Base-by-base conservation (phyloP, 495 filamentous ascomycete species). In the Penicillium coprophilum region DNA sequence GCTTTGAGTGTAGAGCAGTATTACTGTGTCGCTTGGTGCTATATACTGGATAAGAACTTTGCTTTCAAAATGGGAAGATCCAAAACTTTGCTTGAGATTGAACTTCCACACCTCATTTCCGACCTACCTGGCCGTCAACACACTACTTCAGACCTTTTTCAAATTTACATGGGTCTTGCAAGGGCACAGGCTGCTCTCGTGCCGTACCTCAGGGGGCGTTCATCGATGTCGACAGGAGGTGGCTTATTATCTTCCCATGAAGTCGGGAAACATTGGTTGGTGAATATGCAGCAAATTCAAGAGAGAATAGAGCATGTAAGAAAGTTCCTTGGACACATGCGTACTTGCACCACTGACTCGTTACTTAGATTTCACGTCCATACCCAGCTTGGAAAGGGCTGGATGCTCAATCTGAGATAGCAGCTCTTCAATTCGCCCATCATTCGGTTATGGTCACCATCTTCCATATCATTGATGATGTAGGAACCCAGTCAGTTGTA, bases 231-330 rank as follows among this genome's bases (percentile, higher is more conserved):
- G 13, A 15, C 32, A 34, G 32, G 12, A 34, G 32, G 13, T 34
- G 32, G 32, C 2, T 34, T 34, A 34, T 15, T 6, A 34, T 15
- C 32, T 34, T 34, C 32, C 13, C 32, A 34, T n/a, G 32, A 12
- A 34, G 15, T 34, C 12, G 12, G 32, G 5, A 15, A 34, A 7
- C 32, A 34, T 34, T 34, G 32, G 32, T 34, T 34, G 32, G 32
- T 15, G 32, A 34, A 34, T 34, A 34, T 34, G 32, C 32, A 15
- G 15, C 32, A 15, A 15, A 34, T 34, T 1, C 32, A 34, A 77
- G 32, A n/a, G 32, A 34, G 13, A 2, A 34, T 34, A 4, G 32
- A 34, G 32, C 13, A 5, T 15, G 32, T 15, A 3, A 15, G 32
- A 2, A 13, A 6, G 6, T 5, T 7, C 5, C 32, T 15, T 15